Base-by-base conservation (phyloP, 345 rosid genomes). In the Kandelia obovata region DNA sequence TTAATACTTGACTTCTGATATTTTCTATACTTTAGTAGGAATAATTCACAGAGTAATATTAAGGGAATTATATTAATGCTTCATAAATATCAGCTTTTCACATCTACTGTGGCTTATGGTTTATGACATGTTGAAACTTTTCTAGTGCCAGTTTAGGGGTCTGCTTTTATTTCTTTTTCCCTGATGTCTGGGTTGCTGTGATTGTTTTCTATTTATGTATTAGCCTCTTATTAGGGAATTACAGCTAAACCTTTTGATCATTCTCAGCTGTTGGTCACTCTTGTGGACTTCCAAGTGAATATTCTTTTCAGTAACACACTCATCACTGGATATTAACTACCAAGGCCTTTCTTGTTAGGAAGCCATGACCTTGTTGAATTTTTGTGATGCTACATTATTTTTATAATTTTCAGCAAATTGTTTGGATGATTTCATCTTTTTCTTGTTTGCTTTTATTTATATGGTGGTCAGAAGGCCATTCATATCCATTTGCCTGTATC, bases 141-240 rank as follows among this genome's bases (percentile, higher is more conserved):
- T 43, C 19, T 43, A 15, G 13, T 13, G 19, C 5, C 49, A 43
- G 49, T 13, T 43, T 43, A 15, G 3, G 17, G 49, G 17, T 43
- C 19, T 43, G 49, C 17, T 43, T 43, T 43, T 43, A 13, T 13
- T 43, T 43, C 17, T 11, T 25, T 69, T 21, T 53, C 59, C 53
- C 6, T 20, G 7, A 32, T 52, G 49, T 62, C 61, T 27, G 67
- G 21, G n/a, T 51, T 52, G 26, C 10, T 35, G 5, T 21, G 10
- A 32, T 47, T 51, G 35, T 20, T 49, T 27, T 47, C 51, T 53
- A 5, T 32, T 7, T 51, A 31, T 34, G 17, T 61, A 34, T 31
- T 31, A n/a, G 43, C 26, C 11, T 67, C 57, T 15, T 67, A 26
- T 67, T 56, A 62, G 52, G 27, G 51, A 46, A n/a, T 61, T 7